Base-by-base conservation (phyloP, 768 basidiomycete species). In the Cystofilobasidium bisporidii region DNA sequence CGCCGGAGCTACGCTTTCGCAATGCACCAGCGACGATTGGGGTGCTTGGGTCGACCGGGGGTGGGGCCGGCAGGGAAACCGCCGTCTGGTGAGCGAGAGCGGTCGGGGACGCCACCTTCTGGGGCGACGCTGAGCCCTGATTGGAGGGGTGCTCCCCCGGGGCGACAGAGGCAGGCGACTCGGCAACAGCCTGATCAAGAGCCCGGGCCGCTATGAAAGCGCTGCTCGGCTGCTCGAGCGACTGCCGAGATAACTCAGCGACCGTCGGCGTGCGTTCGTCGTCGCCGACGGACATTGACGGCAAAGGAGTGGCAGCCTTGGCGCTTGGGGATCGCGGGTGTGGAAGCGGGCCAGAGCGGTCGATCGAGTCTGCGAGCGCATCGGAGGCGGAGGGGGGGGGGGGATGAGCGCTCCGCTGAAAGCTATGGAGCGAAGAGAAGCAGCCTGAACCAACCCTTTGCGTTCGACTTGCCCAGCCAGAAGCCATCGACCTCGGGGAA, bases 401-500 rank as follows among this genome's bases (percentile, higher is more conserved):
- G 5, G 36, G 36, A 36, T 36, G 6, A 12, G 5, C 36, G 36
- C 36, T 12, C 6, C 36, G 36, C 36, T 36, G n/a, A 17, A 32
- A 50, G 24, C 9, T 24, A 5, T 10, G n/a, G n/a, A 15, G 10
- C 14, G n/a, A n/a, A n/a, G n/a, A n/a, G n/a, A n/a, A n/a, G n/a
- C n/a, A n/a, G n/a, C n/a, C n/a, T n/a, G n/a, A 22, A 55, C 58
- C 32, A 11, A 66, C 65, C 65, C 3, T 38, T 18, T 2, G 45
- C n/a, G 17, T 4, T 53, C 8, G 65, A 66, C 12, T 20, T 26
- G 20, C 65, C 65, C n/a, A 66, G 33, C 22, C n/a, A 12, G 26
- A 38, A 66, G 0, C 14, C 28, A 22, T 38, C 45, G 17, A 66
- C 45, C 43, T 66, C 65, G 14, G 65, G 65, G 0, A 66, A 38